Conservation (phyloP, 2,329 filamentous ascomycete species). For the Pseudocercospora macadamiae region DNA sequence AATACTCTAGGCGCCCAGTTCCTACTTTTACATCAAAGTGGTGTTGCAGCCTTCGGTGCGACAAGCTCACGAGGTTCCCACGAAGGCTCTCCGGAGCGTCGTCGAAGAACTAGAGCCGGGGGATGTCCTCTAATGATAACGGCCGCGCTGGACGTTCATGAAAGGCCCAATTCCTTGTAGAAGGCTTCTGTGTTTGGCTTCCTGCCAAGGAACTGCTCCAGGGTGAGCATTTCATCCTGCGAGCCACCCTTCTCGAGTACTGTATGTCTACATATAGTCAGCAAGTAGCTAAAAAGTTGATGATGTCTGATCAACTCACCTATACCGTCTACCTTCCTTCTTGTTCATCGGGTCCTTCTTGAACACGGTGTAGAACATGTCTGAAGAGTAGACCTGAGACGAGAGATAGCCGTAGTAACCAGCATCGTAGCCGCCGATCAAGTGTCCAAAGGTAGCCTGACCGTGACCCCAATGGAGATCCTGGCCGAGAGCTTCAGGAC, state of each 20-base stretch:
- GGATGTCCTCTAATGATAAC: too few relatives aligned
- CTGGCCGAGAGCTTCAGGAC: slow-evolving; percentile 68
- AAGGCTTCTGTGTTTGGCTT: slow-evolving; percentile 78
- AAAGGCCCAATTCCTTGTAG: slow-evolving; percentile 73
- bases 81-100: too few relatives aligned
- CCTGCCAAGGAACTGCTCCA: slow-evolving; percentile 77
- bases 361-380: slow-evolving; percentile 85
- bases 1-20: too few relatives aligned
- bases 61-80: too few relatives aligned
- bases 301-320: neutral
- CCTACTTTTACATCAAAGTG: too few relatives aligned
- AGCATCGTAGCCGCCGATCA: slow-evolving; percentile 83
- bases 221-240: slow-evolving; percentile 77
- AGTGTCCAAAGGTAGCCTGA: slow-evolving; percentile 78
- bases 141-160: too few relatives aligned
- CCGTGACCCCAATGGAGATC: slow-evolving; percentile 68
- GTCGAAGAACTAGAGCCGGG: too few relatives aligned
- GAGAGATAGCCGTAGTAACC: slow-evolving; percentile 73
- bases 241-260: slow-evolving; percentile 78
- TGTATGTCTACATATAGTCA: slow-evolving; percentile 62
- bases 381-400: slow-evolving; percentile 78
- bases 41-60: too few relatives aligned
- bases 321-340: slow-evolving; percentile 72
- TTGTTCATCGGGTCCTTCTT: slow-evolving; percentile 77
- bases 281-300: neutral